A percentile compares a stretch with the other conserved stretches of the same genome.
Conservation (phyloP, 1,139 yeast genomes). For the Entelexis sorbosivorans region DNA sequence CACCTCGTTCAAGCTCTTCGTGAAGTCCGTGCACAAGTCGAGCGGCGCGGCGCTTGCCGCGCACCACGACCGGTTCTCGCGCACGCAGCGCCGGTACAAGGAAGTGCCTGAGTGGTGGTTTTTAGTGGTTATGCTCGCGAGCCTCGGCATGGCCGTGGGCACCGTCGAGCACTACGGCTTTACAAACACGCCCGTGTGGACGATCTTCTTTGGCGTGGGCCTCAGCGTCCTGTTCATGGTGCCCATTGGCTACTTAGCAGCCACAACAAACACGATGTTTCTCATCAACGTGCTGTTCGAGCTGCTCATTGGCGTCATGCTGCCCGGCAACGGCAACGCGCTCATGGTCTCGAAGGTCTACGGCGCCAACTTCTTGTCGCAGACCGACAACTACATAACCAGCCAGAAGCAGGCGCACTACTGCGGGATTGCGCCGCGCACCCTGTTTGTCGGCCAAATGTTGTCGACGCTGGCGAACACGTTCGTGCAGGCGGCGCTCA, state of each 20-base stretch:
- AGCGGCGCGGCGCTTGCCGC: constrained; percentile 26
- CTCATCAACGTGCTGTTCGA: constrained; percentile 46
- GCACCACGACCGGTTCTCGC: constrained; percentile 44
- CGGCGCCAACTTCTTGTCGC: constrained; percentile 49
- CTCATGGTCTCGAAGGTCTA: constrained; percentile 41
- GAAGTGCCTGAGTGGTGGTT: constrained; percentile 64
- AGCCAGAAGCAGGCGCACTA: constrained; percentile 55
- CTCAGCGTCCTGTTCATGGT: constrained; percentile 35
- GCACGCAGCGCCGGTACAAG: constrained; percentile 44
- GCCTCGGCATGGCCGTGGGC: constrained; percentile 40
- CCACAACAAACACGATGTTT: constrained; percentile 43
- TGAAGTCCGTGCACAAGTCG: neutral
- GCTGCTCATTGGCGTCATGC: constrained; percentile 49
- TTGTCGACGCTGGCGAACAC: constrained; percentile 32
- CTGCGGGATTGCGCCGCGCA: constrained; percentile 48
- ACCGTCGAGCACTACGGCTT: constrained; percentile 38
- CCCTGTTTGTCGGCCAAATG: constrained; percentile 48
- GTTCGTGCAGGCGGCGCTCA: constrained; percentile 43
- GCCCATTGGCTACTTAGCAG: constrained; percentile 35
- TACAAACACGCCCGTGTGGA: constrained; percentile 32
- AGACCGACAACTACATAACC: constrained; percentile 45
- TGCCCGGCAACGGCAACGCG: constrained; percentile 53
- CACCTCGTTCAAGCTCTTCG: neutral
- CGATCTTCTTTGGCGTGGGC: constrained; percentile 39
- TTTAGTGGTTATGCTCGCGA: constrained; percentile 35